These are phyloP conservation scores for Fusarium avenaceum DNA, from an alignment of 2,329 filamentous ascomycete species.

Conservation along the genomic window DNA sequence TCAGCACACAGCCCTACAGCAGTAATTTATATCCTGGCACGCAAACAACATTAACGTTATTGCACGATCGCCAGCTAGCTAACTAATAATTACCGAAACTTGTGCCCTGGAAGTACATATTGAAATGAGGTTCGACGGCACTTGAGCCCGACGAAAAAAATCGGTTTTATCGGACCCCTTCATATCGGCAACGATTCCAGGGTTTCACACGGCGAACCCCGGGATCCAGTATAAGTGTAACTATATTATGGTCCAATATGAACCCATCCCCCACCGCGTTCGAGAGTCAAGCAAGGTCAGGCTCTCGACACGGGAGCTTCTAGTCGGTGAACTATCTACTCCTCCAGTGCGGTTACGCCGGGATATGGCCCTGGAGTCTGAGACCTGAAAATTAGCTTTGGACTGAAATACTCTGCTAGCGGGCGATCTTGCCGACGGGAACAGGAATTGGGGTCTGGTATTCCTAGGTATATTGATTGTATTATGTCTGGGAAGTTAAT, in stretches of 20 bases:
- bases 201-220: slow-evolving; percentile 34
- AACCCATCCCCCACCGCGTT: slow-evolving; percentile 5
- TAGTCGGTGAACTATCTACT: slow-evolving; percentile 12
- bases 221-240: slow-evolving; percentile 14
- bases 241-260: slow-evolving; percentile 18
- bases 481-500: neutral
- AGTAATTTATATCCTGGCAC: slow-evolving; percentile 5
- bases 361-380: slow-evolving; percentile 8
- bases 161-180: slow-evolving; percentile 24
- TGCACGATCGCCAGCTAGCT: slow-evolving; percentile 15
- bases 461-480: neutral
- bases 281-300: slow-evolving; percentile 19
- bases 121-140: slow-evolving; percentile 29
- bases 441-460: slow-evolving; percentile 7
- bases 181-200: slow-evolving; percentile 20
- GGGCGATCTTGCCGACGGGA: slow-evolving; percentile 29
- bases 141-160: slow-evolving; percentile 25
- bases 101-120: neutral
- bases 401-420: slow-evolving; percentile 13
- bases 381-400: slow-evolving; percentile 26
- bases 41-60: slow-evolving; percentile 12
- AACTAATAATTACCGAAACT: slow-evolving; percentile 14
- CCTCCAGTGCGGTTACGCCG: slow-evolving; percentile 7
- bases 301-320: slow-evolving; percentile 2
- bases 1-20: slow-evolving; percentile 29